A percentile compares a stretch with the other conserved stretches of the same genome.
These are phyloP conservation scores for Zygotorulaspora chibaensis DNA, from an alignment of 805 yeast species.

Conservation along the genomic window DNA sequence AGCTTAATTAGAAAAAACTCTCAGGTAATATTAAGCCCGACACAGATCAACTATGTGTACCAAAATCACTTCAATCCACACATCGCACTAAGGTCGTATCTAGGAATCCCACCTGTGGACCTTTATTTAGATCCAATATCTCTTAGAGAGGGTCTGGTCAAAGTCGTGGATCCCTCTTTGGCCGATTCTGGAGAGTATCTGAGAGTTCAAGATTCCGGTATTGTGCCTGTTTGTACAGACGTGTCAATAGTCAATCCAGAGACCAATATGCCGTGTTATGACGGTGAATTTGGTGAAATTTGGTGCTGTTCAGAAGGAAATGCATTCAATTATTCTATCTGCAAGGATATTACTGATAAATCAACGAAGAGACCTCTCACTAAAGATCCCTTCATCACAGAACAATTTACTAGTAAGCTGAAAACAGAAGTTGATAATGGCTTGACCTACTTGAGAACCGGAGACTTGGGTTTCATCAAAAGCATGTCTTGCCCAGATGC, in stretches of 20 bases:
- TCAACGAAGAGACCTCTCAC: constrained; percentile 37
- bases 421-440: constrained; percentile 57
- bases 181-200: constrained; percentile 42
- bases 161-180: constrained; percentile 60
- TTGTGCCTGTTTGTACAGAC: constrained; percentile 92
- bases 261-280: constrained; percentile 67
- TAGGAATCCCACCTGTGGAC: constrained; percentile 84
- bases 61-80: constrained; percentile 78
- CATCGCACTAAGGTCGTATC: constrained; percentile 71
- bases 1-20: constrained; percentile 59
- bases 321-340: constrained; percentile 54
- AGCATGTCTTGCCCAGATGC: constrained; percentile 49
- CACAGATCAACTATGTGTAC: constrained; percentile 72
- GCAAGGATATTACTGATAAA: constrained; percentile 21
- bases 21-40: constrained; percentile 57
- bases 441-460: constrained; percentile 74
- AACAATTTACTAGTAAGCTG: constrained; percentile 61
- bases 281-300: constrained; percentile 94
- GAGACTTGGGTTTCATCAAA: constrained; percentile 90
- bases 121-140: constrained; percentile 84
- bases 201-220: constrained; percentile 88
- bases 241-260: constrained; percentile 95
- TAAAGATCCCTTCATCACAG: constrained; percentile 47
- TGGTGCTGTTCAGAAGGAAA: constrained; percentile 94
- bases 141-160: constrained; percentile 81